A percentile compares a stretch with the other conserved stretches of the same genome.
Evolutionary conservation across 805 yeast species (phyloP).

Genomic region (Cyberlindnera xylosilytica): DNA sequence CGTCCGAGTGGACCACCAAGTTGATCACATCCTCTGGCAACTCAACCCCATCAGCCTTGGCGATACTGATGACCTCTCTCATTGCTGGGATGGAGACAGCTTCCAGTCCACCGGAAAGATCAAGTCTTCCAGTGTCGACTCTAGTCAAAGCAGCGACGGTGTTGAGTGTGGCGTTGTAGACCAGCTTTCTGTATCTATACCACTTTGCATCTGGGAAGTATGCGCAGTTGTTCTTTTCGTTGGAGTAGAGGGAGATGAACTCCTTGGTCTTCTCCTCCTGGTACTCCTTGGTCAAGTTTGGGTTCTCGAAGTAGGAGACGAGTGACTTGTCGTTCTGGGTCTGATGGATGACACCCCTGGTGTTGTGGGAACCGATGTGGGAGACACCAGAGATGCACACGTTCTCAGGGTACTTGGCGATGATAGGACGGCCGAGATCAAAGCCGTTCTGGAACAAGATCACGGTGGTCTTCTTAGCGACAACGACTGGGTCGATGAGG

Average conservation of each 20-base stretch:
- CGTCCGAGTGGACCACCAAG: constrained; percentile 53
- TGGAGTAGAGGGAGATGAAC: constrained; percentile 45
- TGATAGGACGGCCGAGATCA: constrained; percentile 53
- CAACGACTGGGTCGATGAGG: constrained; percentile 45
- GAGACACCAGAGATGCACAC: constrained; percentile 57
- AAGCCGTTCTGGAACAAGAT: constrained; percentile 64
- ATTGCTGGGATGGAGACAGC: constrained; percentile 53
- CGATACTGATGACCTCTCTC: constrained; percentile 62
- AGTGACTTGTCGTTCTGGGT: constrained; percentile 40
- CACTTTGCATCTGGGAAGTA: constrained; percentile 44
- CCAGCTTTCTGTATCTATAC: constrained; percentile 62
- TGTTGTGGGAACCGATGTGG: constrained; percentile 55
- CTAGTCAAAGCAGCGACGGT: constrained; percentile 59
- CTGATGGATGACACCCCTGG: constrained; percentile 44
- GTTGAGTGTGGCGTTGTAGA: constrained; percentile 68
- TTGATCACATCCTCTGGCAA: constrained; percentile 48
- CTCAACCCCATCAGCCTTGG: constrained; percentile 63
- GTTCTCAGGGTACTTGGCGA: constrained; percentile 47
- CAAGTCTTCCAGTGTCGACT: constrained; percentile 55
- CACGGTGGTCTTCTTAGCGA: constrained; percentile 43
- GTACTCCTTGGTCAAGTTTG: constrained; percentile 25
- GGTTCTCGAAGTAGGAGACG: constrained; percentile 49
- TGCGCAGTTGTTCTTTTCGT: constrained; percentile 38
- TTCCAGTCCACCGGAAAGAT: constrained; percentile 40
- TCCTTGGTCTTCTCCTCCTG: constrained; percentile 35